These are phyloP conservation scores for Reutealis trisperma DNA, from an alignment of 345 rosid genomes.

Conservation along the genomic window DNA sequence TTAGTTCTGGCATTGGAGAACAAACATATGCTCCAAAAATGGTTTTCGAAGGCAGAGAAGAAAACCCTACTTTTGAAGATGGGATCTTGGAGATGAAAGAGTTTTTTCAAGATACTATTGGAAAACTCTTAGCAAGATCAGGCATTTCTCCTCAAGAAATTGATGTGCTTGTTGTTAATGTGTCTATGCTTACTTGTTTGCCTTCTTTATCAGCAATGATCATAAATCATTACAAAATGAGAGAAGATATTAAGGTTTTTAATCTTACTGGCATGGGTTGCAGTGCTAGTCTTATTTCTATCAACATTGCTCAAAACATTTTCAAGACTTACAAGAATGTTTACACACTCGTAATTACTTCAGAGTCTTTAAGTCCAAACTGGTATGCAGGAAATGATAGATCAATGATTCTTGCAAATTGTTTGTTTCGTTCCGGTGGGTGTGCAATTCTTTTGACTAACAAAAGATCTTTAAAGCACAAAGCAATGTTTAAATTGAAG, in stretches of 20 bases:
- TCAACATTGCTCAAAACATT: slow-evolving; percentile 61
- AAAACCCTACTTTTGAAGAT: slow-evolving; percentile 58
- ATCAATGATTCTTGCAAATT: slow-evolving; percentile 88
- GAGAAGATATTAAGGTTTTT: slow-evolving; percentile 62
- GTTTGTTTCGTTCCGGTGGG: slow-evolving; percentile 83
- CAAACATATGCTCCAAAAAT: slow-evolving; percentile 45
- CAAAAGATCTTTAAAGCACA: slow-evolving; percentile 47
- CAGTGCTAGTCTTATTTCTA: slow-evolving; percentile 79
- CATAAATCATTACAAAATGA: slow-evolving; percentile 76
- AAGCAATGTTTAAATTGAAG: slow-evolving; percentile 67
- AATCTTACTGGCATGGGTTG: slow-evolving; percentile 92
- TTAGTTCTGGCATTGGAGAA: slow-evolving; percentile 53
- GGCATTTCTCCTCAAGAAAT: slow-evolving; percentile 65
- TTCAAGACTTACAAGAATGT: slow-evolving; percentile 55
- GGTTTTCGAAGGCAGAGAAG: slow-evolving; percentile 45
- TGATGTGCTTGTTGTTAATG: slow-evolving; percentile 75
- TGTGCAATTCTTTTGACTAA: slow-evolving; percentile 74
- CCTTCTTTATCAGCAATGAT: slow-evolving; percentile 72
- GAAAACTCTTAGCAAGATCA: slow-evolving; percentile 56
- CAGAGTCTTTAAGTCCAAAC: slow-evolving; percentile 78
- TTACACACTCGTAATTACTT: slow-evolving; percentile 61
- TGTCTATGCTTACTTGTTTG: slow-evolving; percentile 61
- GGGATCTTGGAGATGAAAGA: slow-evolving; percentile 84
- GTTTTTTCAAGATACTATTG: slow-evolving; percentile 62
- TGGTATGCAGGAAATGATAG: slow-evolving; percentile 82